phyloP scores from a whole-genome alignment of 352 stramenopile species.

The Globisporangium megalacanthum region DNA sequence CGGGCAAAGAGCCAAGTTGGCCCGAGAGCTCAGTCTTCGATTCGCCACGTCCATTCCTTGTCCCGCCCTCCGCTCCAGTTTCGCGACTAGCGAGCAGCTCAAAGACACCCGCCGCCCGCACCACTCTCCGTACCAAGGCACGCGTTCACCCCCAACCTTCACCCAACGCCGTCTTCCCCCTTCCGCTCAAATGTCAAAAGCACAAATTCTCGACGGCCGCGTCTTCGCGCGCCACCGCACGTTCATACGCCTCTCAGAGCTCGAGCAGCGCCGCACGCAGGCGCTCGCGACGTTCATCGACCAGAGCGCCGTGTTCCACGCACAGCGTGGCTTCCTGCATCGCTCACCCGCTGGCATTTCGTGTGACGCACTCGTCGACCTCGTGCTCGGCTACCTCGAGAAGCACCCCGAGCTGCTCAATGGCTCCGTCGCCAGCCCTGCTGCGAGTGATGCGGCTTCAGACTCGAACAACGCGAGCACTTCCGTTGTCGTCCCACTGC shows the following conservation, averaged over 20 bases:
- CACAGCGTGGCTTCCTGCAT: neutral
- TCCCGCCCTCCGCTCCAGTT: too few species aligned
- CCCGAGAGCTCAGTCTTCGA: too few species aligned
- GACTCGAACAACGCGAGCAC: neutral
- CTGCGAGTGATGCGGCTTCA: neutral
- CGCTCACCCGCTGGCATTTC: neutral
- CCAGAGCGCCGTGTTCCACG: neutral
- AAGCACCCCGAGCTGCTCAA: constrained; percentile 5
- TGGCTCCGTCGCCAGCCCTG: neutral
- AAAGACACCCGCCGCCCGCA: too few species aligned
- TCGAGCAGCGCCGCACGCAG: constrained; percentile 3
- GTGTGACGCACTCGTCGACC: constrained; percentile 4
- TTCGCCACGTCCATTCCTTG: too few species aligned
- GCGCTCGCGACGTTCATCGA: constrained; percentile 8
- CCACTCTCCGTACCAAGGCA: too few species aligned
- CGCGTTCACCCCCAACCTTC: too few species aligned
- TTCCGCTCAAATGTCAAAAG: too few species aligned
- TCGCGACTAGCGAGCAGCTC: too few species aligned
- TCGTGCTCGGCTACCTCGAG: constrained; percentile 4
- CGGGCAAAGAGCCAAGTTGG: too few species aligned
- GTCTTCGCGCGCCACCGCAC: constrained; percentile 3
- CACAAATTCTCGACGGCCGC: neutral
- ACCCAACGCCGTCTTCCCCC: too few species aligned
- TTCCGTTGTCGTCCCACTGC: neutral
- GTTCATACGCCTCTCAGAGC: constrained; percentile 1